A percentile compares a stretch with the other conserved stretches of the same genome.
phyloP scores from a whole-genome alignment of 257 asterid genomes.

The Oldenlandia corymbosa region DNA sequence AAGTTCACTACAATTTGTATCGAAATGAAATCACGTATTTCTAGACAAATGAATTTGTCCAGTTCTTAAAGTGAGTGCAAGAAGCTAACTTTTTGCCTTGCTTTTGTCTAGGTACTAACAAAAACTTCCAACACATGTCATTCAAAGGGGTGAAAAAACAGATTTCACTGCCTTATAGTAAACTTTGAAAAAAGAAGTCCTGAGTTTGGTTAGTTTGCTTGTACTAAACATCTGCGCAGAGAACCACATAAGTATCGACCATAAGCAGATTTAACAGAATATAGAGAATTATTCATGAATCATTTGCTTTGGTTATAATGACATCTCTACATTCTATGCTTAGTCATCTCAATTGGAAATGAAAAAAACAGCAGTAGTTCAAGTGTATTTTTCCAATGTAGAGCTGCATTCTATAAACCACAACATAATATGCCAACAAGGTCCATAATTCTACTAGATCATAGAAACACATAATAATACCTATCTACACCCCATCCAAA shows the following conservation, averaged over 20 bases:
- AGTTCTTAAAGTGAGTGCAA: background rate
- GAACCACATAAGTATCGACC: background rate
- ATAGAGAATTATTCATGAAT: background rate
- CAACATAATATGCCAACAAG: background rate
- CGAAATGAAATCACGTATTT: background rate
- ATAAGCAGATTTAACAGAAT: background rate
- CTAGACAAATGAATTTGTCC: background rate
- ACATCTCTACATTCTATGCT: background rate
- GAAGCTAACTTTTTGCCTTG: background rate
- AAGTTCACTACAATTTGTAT: background rate
- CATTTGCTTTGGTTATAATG: constrained; percentile 5
- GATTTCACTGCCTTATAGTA: background rate
- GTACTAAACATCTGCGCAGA: background rate
- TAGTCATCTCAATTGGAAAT: background rate
- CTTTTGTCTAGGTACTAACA: background rate
- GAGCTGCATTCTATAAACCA: background rate
- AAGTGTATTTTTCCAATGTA: background rate
- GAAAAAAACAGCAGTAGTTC: background rate
- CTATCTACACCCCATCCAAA: background rate
- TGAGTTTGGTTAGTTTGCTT: too few relatives aligned
- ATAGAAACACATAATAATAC: background rate
- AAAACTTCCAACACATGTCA: constrained; percentile 1
- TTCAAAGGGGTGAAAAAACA: background rate
- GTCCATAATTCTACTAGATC: background rate
- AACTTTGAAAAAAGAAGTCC: too few relatives aligned